These are phyloP conservation scores for Herpetomonas tarakana DNA, from an alignment of 208 protist species.

Conservation along the genomic window DNA sequence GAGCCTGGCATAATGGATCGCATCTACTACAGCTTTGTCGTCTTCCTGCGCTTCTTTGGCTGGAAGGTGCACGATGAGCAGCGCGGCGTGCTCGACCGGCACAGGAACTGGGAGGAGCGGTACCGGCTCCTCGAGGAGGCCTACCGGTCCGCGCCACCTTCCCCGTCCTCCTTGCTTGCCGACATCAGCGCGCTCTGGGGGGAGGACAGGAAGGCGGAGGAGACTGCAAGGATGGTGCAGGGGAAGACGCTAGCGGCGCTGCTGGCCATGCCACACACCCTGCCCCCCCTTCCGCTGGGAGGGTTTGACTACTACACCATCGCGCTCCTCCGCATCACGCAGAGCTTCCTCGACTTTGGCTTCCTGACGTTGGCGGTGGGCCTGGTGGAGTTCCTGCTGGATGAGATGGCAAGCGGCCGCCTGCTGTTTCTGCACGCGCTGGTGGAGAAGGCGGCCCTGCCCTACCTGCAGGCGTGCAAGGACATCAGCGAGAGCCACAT, in stretches of 20 bases:
- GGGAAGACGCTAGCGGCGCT: neutral
- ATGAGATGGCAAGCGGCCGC: conserved; percentile 60
- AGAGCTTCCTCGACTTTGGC: conserved; percentile 62
- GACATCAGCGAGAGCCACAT: conserved; percentile 59
- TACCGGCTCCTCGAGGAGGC: conserved; percentile 37
- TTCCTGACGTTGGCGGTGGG: conserved; percentile 61
- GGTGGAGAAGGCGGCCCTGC: conserved; percentile 44
- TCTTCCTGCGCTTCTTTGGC: conserved; percentile 83
- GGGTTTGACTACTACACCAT: conserved; percentile 47
- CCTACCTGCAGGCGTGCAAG: conserved; percentile 29
- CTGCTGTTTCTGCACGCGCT: conserved; percentile 43
- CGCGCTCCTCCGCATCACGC: conserved; percentile 52
- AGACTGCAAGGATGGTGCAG: neutral
- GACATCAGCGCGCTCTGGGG: neutral
- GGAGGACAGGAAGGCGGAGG: neutral
- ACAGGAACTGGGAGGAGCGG: conserved; percentile 54
- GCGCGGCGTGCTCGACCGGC: conserved; percentile 79
- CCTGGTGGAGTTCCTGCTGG: conserved; percentile 78
- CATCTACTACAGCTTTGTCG: conserved; percentile 86
- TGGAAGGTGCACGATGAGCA: conserved; percentile 83
- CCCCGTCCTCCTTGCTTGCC: neutral
- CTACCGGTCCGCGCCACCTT: neutral
- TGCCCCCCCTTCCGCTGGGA: conserved; percentile 10
- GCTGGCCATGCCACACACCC: neutral
- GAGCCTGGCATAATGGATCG: conserved; percentile 69